These are phyloP conservation scores for Haematococcus sp. DNA, from an alignment of 139 green algal genomes.

Conservation along the genomic window DNA sequence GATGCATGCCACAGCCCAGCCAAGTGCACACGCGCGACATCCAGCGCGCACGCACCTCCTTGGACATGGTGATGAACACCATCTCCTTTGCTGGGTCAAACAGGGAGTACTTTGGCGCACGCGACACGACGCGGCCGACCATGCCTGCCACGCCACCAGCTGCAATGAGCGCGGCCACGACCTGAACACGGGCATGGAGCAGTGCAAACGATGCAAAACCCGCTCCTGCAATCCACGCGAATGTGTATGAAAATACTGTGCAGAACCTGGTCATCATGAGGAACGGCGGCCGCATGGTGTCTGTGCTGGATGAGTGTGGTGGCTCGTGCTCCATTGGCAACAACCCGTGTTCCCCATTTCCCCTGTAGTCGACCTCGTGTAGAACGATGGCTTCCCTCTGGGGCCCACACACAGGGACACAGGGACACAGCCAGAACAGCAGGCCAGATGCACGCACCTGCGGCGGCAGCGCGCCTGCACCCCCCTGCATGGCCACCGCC, in stretches of 20 bases:
- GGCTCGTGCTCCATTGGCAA: too few species aligned
- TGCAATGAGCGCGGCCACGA: constrained; percentile 1
- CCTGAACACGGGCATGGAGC: not conserved
- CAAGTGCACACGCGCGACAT: not conserved
- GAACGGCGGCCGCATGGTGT: too few species aligned
- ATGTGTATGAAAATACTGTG: too few species aligned
- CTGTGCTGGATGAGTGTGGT: too few species aligned
- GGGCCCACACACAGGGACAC: not conserved
- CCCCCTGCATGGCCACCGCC: constrained; percentile 12
- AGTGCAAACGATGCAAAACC: too few species aligned
- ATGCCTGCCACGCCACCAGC: constrained; percentile 8
- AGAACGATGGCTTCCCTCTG: too few species aligned
- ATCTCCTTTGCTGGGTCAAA: constrained; percentile 90
- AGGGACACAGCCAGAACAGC: not conserved
- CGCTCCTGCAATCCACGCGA: too few species aligned
- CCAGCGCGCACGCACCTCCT: constrained; percentile 28
- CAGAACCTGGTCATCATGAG: too few species aligned
- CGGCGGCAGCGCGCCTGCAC: constrained; percentile 1
- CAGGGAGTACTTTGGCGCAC: constrained; percentile 74
- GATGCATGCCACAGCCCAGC: too few species aligned
- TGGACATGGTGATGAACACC: constrained; percentile 79
- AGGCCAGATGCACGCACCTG: constrained; percentile 6
- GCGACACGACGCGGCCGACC: constrained; percentile 22
- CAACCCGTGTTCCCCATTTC: too few species aligned
- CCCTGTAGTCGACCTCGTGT: too few species aligned